Evolutionary conservation across 345 rosid species (phyloP), one percentile per base, ranked within the genome.

Genomic region (Excoecaria agallocha): DNA sequence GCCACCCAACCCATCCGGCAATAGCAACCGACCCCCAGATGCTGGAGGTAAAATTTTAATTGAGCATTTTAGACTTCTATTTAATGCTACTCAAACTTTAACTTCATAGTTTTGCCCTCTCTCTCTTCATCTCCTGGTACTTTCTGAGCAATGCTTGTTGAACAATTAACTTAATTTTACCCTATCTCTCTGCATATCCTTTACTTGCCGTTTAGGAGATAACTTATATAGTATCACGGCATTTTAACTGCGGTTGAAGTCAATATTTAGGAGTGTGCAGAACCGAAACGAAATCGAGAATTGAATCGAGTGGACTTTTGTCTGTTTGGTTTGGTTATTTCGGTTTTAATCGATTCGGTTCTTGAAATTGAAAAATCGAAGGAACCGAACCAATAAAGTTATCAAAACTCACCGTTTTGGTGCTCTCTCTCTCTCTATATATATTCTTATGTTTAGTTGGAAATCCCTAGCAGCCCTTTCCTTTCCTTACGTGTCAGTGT

Each of bases 11-110:
- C 22, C 83, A 76, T 62, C 72, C 38, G 83, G 86, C 60, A 85
- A 73, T 81, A 78, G 69, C 71, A 87, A 71, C 82, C 77, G 83
- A 76, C 78, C 90, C 60, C 76, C 84, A 62, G 94, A 90, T 84
- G 77, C 87, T 35, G 89, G 68, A 69, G 78, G 98, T 90, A 85
- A 78, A 78, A 68, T 25, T 20, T 57, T 48, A 46, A 49, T 61
- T 16, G 12, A 25, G 38, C 45, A 52, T 50, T 30, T 30, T 76
- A 39, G 64, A 16, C 25, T 74, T 60, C 41, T 8, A 56, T 74
- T 49, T 24, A 13, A 35, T 64, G 69, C 12, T 49, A 15, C 43
- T 50, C 58, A 16, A 64, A 22, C 38, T 1, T 59, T 24, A 59
- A 11, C 37, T 59, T 59, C 39, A 59, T 25, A 19, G 5, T 62